Conservation (phyloP, 495 filamentous ascomycete genomes). For the Aspergillus sclerotioniger region DNA sequence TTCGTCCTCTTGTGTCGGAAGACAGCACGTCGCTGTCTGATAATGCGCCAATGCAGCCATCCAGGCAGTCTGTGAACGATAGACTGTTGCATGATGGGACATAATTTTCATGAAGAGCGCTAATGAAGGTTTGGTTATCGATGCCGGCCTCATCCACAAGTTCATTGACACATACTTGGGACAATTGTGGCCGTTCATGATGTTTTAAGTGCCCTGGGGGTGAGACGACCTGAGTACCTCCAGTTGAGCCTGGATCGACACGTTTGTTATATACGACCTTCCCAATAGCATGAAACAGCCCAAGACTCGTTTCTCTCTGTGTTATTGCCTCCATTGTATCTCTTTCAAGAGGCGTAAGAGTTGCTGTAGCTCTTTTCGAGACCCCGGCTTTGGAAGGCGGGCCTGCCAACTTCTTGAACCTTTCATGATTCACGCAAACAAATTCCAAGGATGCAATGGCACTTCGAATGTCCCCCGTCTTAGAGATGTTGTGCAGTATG, state of each 20-base stretch:
- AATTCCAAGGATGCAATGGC: constrained; percentile 89
- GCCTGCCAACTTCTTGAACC: constrained; percentile 52
- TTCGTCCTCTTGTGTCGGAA: constrained; percentile 31
- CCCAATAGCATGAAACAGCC: constrained; percentile 94
- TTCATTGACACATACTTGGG: constrained; percentile 69
- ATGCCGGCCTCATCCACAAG: constrained; percentile 88
- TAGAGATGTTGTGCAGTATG: constrained; percentile 71
- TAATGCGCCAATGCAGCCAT: constrained; percentile 77
- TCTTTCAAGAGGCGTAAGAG: constrained; percentile 67
- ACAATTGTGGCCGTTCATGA: constrained; percentile 59
- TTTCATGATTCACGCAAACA: constrained; percentile 73
- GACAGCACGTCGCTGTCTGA: constrained; percentile 84
- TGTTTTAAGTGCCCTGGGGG: constrained; percentile 65
- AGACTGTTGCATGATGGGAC: constrained; percentile 71
- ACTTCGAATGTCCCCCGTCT: constrained; percentile 87
- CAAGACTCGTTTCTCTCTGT: constrained; percentile 80
- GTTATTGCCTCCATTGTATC: constrained; percentile 72
- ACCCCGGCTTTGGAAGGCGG: constrained; percentile 51
- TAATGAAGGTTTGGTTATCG: constrained; percentile 82
- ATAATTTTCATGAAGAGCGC: constrained; percentile 95
- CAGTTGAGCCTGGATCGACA: constrained; percentile 33
- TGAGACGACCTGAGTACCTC: constrained; percentile 30
- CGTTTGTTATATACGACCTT: constrained; percentile 95
- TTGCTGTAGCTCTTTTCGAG: constrained; percentile 49
- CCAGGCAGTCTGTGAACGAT: constrained; percentile 59